Evolutionary conservation across 2,329 filamentous ascomycete genomes (phyloP).

Genomic region (Berkeleyomyces basicola): DNA sequence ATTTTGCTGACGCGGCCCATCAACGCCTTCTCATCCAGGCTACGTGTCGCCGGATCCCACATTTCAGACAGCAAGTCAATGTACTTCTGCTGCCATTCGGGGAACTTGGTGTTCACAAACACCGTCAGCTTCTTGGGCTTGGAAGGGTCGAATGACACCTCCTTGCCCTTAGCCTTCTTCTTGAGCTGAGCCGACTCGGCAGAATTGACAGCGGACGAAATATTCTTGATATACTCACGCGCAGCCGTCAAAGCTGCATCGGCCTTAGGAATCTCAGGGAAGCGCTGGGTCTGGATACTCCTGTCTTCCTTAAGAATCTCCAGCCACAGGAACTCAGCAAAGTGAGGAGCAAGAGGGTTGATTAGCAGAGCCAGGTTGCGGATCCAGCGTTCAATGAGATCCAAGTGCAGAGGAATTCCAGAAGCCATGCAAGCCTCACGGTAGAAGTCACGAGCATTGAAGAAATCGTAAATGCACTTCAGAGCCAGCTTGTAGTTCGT

Average conservation of each 20-base stretch:
- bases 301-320: constrained; percentile 66
- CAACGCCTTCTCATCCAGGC: constrained; percentile 64
- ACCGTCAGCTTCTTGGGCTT: constrained; percentile 84
- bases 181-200: constrained; percentile 72
- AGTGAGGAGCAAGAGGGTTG: constrained; percentile 77
- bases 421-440: constrained; percentile 64
- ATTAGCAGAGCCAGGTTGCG: constrained; percentile 74
- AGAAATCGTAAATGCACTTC: constrained; percentile 81
- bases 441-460: constrained; percentile 76
- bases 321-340: constrained; percentile 85
- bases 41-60: constrained; percentile 44
- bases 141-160: constrained; percentile 69
- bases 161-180: constrained; percentile 87
- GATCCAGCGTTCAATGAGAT: constrained; percentile 63
- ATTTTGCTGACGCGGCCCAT: constrained; percentile 66
- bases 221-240: constrained; percentile 63
- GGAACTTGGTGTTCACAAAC: constrained; percentile 64
- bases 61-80: constrained; percentile 60
- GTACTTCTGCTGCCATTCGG: constrained; percentile 82
- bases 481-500: constrained; percentile 47
- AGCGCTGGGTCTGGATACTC: constrained; percentile 65
- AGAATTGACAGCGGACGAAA: constrained; percentile 65
- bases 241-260: constrained; percentile 57
- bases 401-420: constrained; percentile 72
- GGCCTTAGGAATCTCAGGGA: constrained; percentile 50